Base-by-base conservation (phyloP, 306 rosid genomes). In the Myrica gale region DNA sequence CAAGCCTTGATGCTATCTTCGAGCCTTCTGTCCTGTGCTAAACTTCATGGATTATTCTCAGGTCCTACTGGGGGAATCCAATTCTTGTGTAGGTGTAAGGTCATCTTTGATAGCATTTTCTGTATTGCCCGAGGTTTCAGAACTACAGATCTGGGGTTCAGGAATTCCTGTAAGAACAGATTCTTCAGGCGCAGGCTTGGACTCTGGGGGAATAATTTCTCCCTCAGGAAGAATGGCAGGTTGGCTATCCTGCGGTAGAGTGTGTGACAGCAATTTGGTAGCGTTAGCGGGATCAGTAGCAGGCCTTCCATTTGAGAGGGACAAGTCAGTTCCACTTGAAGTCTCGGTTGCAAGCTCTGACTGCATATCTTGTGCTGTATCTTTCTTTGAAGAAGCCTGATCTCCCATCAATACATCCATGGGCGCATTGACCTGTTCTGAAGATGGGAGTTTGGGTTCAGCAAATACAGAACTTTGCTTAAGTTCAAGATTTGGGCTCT, bases 401-500 rank as follows among this genome's bases (percentile, higher is more conserved):
- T 79, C 79, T 78, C 81, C 89, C 74, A 9, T 73, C 46, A 62
- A 20, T 72, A 23, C 8, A 15, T 85, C 71, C 39, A 78, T 71
- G 57, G 83, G 41, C 69, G 74, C 69, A 74, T 43, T 42, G 69
- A 45, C 60, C 43, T 55, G 82, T 65, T 75, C 68, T 39, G 70
- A 73, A 54, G 76, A 68, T 74, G 60, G 17, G 72, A 76, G n/a
- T 71, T 76, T 75, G 21, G 79, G 78, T 73, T 80, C 87, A 75
- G 84, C 77, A 81, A 74, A 43, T 56, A 41, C 60, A 32, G 83
- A 82, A 65, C 47, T 80, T 53, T 63, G 77, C 72, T 81, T 82
- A 82, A 77, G 80, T 79, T 81, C 87, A 16, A 82, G 43, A 45
- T 79, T 73, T 58, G 74, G 67, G 47, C 13, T 74, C 72, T 79